Evolutionary conservation across 306 rosid species (phyloP), one percentile per base, ranked within the genome.

Genomic region (Abrus precatorius): DNA sequence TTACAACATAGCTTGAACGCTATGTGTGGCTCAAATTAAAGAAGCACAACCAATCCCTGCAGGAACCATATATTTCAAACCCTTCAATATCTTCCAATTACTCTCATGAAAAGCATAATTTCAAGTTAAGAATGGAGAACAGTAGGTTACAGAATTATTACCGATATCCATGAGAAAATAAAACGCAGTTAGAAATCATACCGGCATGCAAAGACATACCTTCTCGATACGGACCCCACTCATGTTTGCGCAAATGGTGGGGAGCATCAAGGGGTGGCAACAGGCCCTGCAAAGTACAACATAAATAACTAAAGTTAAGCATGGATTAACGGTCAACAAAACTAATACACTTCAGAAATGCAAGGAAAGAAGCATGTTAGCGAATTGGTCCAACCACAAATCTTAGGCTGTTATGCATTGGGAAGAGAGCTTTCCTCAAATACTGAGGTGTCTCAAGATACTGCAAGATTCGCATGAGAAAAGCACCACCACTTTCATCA

Each of bases 181-280:
- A 12, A 7, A 59, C 20, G 20, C 20, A 20, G 20, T 28, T 43
- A 40, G 68, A 65, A 73, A 62, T 69, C 79, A 48, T 29, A 56
- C 59, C 27, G 12, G 64, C 67, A 57, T 7, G 20, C 2, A 13
- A 32, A 78, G 72, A 3, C 84, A 63, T 78, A 96, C 99, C 99
- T 88, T 93, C 99, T 12, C 99, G 87, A 81, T 84, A 92, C 0
- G 84, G 85, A 81, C 89, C 97, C 99, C 99, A 96, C 63, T 96
- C 98, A 5, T 96, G 99, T 76, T 89, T 96, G 68, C 99, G 97
- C 81, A 96, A 82, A 89, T 96, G 99, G 81, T 96, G 98, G 3
- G 98, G 99, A 47, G 99, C 97, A 80, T 96, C 99, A 80, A 96
- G 93, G 29, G 99, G 98, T 52, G 99, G 99, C 88, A 96, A 77